phyloP scores from a whole-genome alignment of 192 early-diverging fungal species.

The Coemansia furcata region DNA sequence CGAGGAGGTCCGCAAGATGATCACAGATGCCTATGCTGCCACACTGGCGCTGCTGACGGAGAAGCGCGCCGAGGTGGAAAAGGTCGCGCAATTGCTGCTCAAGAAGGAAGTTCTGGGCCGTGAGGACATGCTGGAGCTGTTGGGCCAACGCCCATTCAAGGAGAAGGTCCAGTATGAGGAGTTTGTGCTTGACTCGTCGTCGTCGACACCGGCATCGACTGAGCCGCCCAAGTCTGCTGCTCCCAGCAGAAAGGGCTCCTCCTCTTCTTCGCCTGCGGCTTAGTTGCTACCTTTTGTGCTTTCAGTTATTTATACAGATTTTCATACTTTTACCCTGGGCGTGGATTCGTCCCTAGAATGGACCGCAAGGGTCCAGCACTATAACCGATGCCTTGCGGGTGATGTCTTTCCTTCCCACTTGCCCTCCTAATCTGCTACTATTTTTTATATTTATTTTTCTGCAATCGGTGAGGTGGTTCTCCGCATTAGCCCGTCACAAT shows the following conservation, averaged over 20 bases:
- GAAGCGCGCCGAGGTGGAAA: slow-evolving; percentile 82
- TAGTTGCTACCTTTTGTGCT: not conserved
- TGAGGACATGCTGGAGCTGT: slow-evolving; percentile 89
- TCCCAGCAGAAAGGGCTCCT: slow-evolving; percentile 1
- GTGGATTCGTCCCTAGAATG: no score
- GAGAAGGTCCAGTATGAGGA: slow-evolving; percentile 72
- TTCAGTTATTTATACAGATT: not conserved
- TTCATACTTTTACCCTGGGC: not conserved
- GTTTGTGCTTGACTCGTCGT: slow-evolving; percentile 54
- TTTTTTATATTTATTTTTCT: slow-evolving; percentile 1
- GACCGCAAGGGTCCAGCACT: not conserved
- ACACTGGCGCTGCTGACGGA: slow-evolving; percentile 83
- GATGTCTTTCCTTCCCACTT: not conserved
- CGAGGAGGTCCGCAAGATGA: slow-evolving; percentile 84
- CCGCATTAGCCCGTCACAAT: not conserved
- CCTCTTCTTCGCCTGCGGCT: not conserved
- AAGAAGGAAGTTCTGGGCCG: slow-evolving; percentile 96
- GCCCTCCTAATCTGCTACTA: not conserved
- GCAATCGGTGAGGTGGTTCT: not conserved
- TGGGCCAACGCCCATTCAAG: slow-evolving; percentile 82
- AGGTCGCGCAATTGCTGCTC: slow-evolving; percentile 87
- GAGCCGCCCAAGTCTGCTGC: not conserved
- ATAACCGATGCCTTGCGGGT: not conserved
- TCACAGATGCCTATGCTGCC: slow-evolving; percentile 77
- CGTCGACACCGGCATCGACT: slow-evolving; percentile 24